Evolutionary conservation across 805 yeast genomes (phyloP).

Genomic region (Pichia deserticola): DNA sequence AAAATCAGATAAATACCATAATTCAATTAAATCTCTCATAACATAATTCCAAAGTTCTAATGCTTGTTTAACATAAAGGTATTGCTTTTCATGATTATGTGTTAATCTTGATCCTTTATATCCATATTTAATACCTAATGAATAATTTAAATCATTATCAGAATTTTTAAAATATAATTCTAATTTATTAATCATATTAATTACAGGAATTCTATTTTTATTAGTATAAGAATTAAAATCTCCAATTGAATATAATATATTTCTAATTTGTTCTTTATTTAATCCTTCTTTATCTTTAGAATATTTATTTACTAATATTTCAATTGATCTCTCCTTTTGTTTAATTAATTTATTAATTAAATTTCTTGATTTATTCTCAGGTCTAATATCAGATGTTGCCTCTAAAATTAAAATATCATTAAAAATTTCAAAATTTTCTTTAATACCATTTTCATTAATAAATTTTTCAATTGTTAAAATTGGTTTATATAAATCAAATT

Average conservation of each 20-base stretch:
- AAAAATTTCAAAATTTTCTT: slow-evolving; percentile 35
- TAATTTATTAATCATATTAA: slow-evolving; percentile 50
- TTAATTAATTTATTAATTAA: slow-evolving; percentile 54
- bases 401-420: slow-evolving; percentile 51
- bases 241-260: slow-evolving; percentile 68
- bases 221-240: slow-evolving; percentile 69
- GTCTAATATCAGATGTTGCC: slow-evolving; percentile 63
- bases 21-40: slow-evolving; percentile 67
- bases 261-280: slow-evolving; percentile 57
- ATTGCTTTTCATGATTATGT: slow-evolving; percentile 68
- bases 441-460: slow-evolving; percentile 19
- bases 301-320: slow-evolving; percentile 45
- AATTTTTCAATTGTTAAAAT: slow-evolving; percentile 48
- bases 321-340: slow-evolving; percentile 64
- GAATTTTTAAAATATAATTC: slow-evolving; percentile 37
- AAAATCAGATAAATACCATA: slow-evolving; percentile 72
- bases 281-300: slow-evolving; percentile 33
- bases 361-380: slow-evolving; percentile 47
- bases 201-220: slow-evolving; percentile 61
- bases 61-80: slow-evolving; percentile 68
- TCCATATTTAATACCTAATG: slow-evolving; percentile 61
- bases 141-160: slow-evolving; percentile 25
- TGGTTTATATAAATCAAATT: slow-evolving; percentile 68
- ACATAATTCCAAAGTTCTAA: slow-evolving; percentile 68
- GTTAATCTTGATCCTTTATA: slow-evolving; percentile 62